Evolutionary conservation across 2,329 filamentous ascomycete species (phyloP).

Genomic region (Monosporascus sp.): DNA sequence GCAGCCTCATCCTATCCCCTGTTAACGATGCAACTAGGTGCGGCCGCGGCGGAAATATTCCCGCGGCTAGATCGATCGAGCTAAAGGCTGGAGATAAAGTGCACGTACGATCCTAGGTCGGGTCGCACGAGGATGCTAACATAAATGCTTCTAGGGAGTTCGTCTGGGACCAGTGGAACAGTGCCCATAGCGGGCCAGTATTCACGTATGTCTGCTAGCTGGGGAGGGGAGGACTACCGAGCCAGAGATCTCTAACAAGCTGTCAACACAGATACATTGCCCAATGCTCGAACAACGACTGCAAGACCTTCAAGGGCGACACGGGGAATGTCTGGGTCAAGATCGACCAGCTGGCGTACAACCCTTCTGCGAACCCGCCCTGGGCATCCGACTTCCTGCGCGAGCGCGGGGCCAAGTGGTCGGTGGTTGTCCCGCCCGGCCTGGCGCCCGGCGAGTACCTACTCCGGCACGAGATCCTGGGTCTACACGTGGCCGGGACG

Average conservation of each 20-base stretch:
- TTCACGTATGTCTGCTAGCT: constrained; percentile 19
- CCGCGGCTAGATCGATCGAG: constrained; percentile 11
- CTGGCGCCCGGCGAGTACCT: constrained; percentile 33
- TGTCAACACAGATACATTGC: constrained; percentile 25
- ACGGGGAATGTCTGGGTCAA: constrained; percentile 32
- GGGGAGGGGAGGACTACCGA: too few relatives aligned
- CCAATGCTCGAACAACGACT: constrained; percentile 26
- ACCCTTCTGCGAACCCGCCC: constrained; percentile 20
- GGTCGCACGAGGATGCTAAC: not conserved
- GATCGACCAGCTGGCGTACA: constrained; percentile 31
- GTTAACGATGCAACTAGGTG: constrained; percentile 3
- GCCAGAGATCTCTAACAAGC: not conserved
- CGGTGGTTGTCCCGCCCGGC: constrained; percentile 24
- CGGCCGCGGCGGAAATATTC: constrained; percentile 13
- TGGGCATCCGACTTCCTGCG: constrained; percentile 32
- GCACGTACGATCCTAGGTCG: constrained; percentile 1
- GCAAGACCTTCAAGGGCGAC: constrained; percentile 28
- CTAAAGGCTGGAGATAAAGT: constrained; percentile 16
- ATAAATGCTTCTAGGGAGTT: not conserved
- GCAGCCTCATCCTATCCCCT: too few relatives aligned
- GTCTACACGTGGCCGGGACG: constrained; percentile 32
- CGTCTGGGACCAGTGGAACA: constrained; percentile 30
- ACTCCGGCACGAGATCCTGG: constrained; percentile 41
- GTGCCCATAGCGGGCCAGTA: constrained; percentile 28
- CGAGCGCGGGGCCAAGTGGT: constrained; percentile 28